These are phyloP conservation scores for Phytophthora hibernalis DNA, from an alignment of 352 stramenopile species.

Conservation along the genomic window DNA sequence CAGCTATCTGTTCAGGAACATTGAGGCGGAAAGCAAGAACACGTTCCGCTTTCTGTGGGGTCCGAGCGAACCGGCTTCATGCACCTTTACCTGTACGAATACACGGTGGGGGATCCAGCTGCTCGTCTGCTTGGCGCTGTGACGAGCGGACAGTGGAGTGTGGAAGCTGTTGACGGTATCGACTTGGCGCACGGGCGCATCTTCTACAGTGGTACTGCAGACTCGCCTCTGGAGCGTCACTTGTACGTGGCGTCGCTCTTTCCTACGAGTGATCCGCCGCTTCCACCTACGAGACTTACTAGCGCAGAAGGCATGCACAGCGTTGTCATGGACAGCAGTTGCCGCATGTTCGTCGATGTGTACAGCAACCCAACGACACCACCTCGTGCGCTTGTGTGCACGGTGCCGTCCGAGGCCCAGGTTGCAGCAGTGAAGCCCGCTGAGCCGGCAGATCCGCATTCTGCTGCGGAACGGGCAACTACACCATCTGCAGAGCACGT, in stretches of 20 bases:
- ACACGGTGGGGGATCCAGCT: conserved; percentile 41
- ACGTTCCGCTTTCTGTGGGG: conserved; percentile 96
- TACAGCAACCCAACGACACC: conserved; percentile 82
- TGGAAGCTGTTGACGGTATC: conserved; percentile 86
- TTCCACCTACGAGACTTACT: conserved; percentile 75
- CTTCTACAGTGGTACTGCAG: conserved; percentile 89
- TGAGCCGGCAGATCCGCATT: conserved; percentile 19
- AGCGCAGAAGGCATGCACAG: conserved; percentile 87
- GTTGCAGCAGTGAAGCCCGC: conserved; percentile 38
- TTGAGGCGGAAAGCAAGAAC: conserved; percentile 77
- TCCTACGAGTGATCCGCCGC: conserved; percentile 44
- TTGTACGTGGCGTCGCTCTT: conserved; percentile 88
- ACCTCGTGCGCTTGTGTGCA: conserved; percentile 60
- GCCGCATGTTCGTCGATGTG: conserved; percentile 80
- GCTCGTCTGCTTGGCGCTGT: conserved; percentile 64
- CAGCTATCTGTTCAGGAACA: conserved; percentile 93
- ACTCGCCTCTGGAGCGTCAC: conserved; percentile 92
- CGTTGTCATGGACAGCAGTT: conserved; percentile 91
- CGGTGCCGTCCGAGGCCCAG: conserved; percentile 54
- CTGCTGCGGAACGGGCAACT: conserved; percentile 6
- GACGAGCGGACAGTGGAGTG: conserved; percentile 73
- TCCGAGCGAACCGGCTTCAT: conserved; percentile 94
- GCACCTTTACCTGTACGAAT: conserved; percentile 97
- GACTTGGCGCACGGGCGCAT: conserved; percentile 84
- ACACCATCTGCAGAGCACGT: conserved; percentile 20